Conservation (phyloP, 2,329 filamentous ascomycete species). For the Fusarium sp. region DNA sequence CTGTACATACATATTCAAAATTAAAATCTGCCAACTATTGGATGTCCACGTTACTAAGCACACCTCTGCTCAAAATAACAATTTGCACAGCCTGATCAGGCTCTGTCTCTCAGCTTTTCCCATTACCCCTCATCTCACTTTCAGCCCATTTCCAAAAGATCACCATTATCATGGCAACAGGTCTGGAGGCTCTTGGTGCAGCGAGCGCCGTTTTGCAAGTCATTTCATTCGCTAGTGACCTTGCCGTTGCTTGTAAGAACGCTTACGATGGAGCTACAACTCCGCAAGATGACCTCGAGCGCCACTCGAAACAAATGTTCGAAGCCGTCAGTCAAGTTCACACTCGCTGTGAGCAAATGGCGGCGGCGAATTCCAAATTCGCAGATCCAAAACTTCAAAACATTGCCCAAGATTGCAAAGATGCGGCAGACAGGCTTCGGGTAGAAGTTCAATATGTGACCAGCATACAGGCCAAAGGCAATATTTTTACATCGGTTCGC, state of each 20-base stretch:
- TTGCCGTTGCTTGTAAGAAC: background rate
- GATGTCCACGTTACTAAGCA: background rate
- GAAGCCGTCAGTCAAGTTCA: background rate
- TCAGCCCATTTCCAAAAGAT: rapidly evolving
- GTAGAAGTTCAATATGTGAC: rapidly evolving
- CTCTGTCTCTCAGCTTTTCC: background rate
- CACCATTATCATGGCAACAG: background rate
- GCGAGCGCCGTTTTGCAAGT: constrained; percentile 31
- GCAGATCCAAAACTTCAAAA: background rate
- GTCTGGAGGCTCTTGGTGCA: constrained; percentile 21
- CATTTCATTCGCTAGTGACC: constrained; percentile 8
- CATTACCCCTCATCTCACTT: background rate
- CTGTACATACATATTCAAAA: too few species aligned
- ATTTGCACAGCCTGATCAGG: background rate
- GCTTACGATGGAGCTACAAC: constrained; percentile 13
- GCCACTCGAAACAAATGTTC: background rate
- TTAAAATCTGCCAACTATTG: too few species aligned
- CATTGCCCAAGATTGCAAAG: background rate
- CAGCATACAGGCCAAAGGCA: rapidly evolving
- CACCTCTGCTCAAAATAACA: background rate
- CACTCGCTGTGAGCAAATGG: background rate
- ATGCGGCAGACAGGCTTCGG: rapidly evolving
- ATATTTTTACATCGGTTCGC: rapidly evolving
- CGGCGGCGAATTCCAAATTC: rapidly evolving
- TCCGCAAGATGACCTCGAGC: background rate